Conservation (phyloP, 2,329 filamentous ascomycete species). For the Dothidotthia symphoricarpi region DNA sequence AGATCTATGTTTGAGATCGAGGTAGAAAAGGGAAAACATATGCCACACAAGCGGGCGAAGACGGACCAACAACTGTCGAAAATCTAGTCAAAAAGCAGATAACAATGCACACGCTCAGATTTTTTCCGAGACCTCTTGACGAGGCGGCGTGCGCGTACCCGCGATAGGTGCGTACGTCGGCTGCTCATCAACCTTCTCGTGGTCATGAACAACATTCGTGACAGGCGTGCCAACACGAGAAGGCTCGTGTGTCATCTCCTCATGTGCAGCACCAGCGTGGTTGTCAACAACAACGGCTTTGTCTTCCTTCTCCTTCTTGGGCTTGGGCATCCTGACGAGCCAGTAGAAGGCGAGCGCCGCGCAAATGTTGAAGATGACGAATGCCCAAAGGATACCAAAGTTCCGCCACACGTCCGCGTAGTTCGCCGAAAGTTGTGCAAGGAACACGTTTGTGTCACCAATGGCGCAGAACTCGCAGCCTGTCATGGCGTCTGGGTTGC, state of each 20-base stretch:
- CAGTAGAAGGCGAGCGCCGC: constrained; percentile 55
- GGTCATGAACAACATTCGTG: constrained; percentile 3
- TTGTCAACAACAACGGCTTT: constrained; percentile 5
- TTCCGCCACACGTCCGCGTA: constrained; percentile 53
- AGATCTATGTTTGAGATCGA: constrained; percentile 4
- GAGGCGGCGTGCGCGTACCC: constrained; percentile 8
- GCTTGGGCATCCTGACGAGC: constrained; percentile 54
- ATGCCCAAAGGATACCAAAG: constrained; percentile 56
- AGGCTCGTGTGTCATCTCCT: constrained; percentile 6
- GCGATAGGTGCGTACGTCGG: constrained; percentile 14
- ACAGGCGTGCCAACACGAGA: constrained; percentile 10
- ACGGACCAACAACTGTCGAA: no score
- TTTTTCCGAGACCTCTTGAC: constrained; percentile 15
- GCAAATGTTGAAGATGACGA: constrained; percentile 52
- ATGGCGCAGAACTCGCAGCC: constrained; percentile 47
- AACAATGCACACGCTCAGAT: constrained; percentile 5
- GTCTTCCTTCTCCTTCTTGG: constrained; percentile 42
- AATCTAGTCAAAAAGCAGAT: no score
- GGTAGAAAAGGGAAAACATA: background rate
- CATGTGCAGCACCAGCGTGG: constrained; percentile 5
- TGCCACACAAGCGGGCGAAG: background rate
- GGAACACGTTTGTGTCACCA: constrained; percentile 45
- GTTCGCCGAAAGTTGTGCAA: constrained; percentile 42
- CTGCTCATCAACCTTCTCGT: constrained; percentile 10
- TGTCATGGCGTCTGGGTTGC: constrained; percentile 43